Base-by-base conservation (phyloP, 495 filamentous ascomycete genomes). In the Lepraria neglecta region DNA sequence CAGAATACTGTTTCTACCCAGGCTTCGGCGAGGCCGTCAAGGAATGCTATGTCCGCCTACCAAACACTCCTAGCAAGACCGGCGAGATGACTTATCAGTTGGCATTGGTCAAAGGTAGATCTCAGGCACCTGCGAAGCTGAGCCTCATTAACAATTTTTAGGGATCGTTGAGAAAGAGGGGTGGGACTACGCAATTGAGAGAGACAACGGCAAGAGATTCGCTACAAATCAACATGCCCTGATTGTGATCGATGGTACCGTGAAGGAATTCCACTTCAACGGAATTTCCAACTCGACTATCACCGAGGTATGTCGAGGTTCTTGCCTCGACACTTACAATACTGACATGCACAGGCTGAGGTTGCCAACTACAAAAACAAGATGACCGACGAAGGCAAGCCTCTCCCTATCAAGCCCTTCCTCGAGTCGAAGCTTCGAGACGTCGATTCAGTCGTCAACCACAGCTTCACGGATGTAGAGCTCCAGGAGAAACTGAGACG, bases 1-100 rank as follows among this genome's bases (percentile, higher is more conserved):
- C 85, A 6, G 82, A 89, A 68, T 86, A 95, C 46, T 95, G 89
- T 76, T 96, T 94, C 76, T 89, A 89, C 63, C 94, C 94, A 24
- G 86, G 86, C 12, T 96, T 99, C 59, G 86, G 91, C 19, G 80
- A 90, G 38, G 81, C 86, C 33, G 86, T 97, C 60, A 82, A 79
- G 43, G 82, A 84, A 52, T 94, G 90, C 73, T 96, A 87, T 71
- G 84, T 82, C 30, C 88, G 94, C 55, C 81, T 61, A 80, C 95
- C 64, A 90, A 90, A 27, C 76, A 84, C 17, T 84, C 92, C 66
- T 75, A 78, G 27, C 77, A 84, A 28, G 14, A 90, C 80, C 7
- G 82, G 85, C 17, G 72, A 81, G 61, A 87, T 85, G 59, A 80
- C 87, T 55, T 98, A 98, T 74, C 84, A 91, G 56, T 84, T 98